phyloP scores from a whole-genome alignment of 2,329 filamentous ascomycete species.

The Neopestalotiopsis sp. region DNA sequence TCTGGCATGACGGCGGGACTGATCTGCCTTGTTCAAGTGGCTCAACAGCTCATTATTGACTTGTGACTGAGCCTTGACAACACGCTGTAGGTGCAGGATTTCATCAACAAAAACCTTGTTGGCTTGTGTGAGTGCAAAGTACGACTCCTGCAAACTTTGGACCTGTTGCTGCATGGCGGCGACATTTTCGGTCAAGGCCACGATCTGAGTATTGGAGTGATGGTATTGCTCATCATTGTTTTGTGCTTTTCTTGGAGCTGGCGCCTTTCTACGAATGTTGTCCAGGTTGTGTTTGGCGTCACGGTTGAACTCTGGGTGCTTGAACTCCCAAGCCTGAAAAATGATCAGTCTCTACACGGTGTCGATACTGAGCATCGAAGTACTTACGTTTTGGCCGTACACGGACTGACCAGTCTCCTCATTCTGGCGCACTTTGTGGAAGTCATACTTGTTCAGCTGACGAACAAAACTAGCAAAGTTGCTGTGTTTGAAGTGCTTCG shows the following conservation, averaged over 20 bases:
- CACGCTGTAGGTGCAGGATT: slow-evolving; percentile 64
- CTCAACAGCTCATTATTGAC: slow-evolving; percentile 63
- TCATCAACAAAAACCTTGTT: slow-evolving; percentile 68
- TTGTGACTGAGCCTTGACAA: slow-evolving; percentile 62
- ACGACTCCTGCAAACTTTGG: slow-evolving; percentile 83
- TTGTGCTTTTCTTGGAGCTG: slow-evolving; percentile 80
- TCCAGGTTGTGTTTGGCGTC: slow-evolving; percentile 97
- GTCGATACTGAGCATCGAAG: slow-evolving; percentile 19
- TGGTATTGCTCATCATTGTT: slow-evolving; percentile 73
- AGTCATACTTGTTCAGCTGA: slow-evolving; percentile 81
- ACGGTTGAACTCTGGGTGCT: slow-evolving; percentile 93
- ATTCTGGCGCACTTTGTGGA: slow-evolving; percentile 89
- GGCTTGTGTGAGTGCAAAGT: slow-evolving; percentile 73
- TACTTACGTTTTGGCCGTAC: slow-evolving; percentile 77
- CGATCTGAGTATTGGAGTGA: slow-evolving; percentile 84
- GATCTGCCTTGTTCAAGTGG: slow-evolving; percentile 56
- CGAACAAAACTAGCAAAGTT: slow-evolving; percentile 82
- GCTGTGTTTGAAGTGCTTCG: slow-evolving; percentile 86
- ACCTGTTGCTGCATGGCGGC: slow-evolving; percentile 92
- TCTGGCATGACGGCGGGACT: slow-evolving; percentile 48
- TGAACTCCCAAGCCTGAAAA: slow-evolving; percentile 87
- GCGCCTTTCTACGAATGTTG: slow-evolving; percentile 94
- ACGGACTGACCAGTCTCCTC: slow-evolving; percentile 83
- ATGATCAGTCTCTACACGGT: slow-evolving; percentile 32
- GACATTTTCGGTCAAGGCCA: slow-evolving; percentile 85